Evolutionary conservation across 1,284 basidiomycete species (phyloP), one percentile per base, ranked within the genome.

Genomic region (Ustilago bromivora): DNA sequence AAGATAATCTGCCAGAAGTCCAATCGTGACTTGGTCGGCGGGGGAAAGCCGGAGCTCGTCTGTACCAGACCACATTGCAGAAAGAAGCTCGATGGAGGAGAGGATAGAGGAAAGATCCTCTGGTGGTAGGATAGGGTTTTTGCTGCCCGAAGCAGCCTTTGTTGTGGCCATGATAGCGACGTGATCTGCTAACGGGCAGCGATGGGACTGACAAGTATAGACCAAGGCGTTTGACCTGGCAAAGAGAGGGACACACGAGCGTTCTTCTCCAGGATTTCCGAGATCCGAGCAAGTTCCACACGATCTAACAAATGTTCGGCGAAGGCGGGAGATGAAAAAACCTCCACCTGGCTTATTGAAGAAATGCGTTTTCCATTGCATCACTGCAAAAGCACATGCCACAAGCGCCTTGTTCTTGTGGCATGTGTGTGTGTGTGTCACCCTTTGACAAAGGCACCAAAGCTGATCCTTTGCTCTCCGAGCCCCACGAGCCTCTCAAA

Each of bases 21-120:
- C 38, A 7, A 75, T 60, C 11, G 58, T 32, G 1, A 6, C 11
- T 19, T 76, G 71, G 15, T 71, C 72, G 3, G 36, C 17, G 2
- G 54, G 2, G 2, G 57, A 13, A 28, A 80, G 38, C 5, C 23
- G 15, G 0, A 81, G 56, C 43, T 79, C 77, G 49, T 72, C 75
- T 7, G 49, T 43, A 1, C 73, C 77, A 6, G 57, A 58, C 79
- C 79, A 81, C 79, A 81, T 81, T 49, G 79, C 73, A 11, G 66
- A 57, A 15, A 81, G 57, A 19, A 81, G 57, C 52, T 81, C 74
- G 63, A 79, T 60, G 1, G 77, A 57, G 2, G 57, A 59, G 10
- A 79, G 47, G 12, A 49, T 57, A 17, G 51, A 23, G 13, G 49
- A 36, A 9, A 81, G 65, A 2, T 57, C 40, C 35, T 81, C 79